Base-by-base conservation (phyloP, 2,329 filamentous ascomycete species). In the Calonectria leucothoes region DNA sequence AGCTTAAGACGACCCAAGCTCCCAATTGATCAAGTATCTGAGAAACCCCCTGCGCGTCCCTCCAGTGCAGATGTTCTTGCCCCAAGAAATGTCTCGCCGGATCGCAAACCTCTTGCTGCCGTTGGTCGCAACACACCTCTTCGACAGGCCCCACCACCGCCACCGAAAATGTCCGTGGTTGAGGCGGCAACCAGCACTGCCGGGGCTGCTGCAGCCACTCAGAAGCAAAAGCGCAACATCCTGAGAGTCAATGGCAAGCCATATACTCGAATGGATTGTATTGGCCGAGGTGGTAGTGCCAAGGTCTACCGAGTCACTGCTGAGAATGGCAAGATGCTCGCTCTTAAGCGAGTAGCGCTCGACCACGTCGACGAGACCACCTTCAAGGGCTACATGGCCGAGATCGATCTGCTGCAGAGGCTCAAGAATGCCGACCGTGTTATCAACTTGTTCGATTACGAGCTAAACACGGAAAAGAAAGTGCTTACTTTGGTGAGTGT, bases 241-340 rank as follows among this genome's bases (percentile, higher is more conserved):
- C 90, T 98, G 72, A 93, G 93, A 59, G 93, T 99, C 74, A 99
- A 99, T 81, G 95, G 95, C 74, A 97, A 97, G 82, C 91, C 93
- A 42, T 99, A 98, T 82, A 97, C 95, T 27, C 91, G 96, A 59
- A 91, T 98, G 75, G 96, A 98, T 82, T 95, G 94, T 77, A 93
- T 99, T 77, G 97, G 97, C 12, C 93, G 96, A 71, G 97, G 97
- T 75, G 97, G 97, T 37, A 98, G 95, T 78, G 96, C 94, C 64
- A 96, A 97, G 81, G 97, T 99, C 2, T 99, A 98, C 84, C 93
- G 95, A 57, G 97, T 99, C 39, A 98, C 98, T 88, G 96, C 97
- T 0, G 97, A 99, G 83, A 98, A 98, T 81, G 96, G 95, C 81
- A 97, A 96, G 83, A 95, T 98, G 84, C 96, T 98, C 84, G 97